Evolutionary conservation across 495 filamentous ascomycete species (phyloP).

Genomic region (Aspergillus egyptiacus): DNA sequence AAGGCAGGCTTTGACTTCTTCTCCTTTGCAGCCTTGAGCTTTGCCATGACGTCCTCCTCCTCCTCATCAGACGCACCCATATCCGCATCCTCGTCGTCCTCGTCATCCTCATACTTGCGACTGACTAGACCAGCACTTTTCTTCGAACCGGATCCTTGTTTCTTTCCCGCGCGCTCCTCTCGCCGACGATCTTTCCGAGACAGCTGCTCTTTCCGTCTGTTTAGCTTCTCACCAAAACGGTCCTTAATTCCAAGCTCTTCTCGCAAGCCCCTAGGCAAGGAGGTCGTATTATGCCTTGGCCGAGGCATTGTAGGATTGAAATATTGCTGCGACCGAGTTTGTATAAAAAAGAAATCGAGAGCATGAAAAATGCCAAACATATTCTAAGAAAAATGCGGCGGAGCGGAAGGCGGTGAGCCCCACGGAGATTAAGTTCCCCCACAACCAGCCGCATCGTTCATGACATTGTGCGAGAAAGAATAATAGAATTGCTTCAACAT

Average conservation of each 20-base stretch:
- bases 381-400: constrained; percentile 12
- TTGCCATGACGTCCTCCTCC: constrained; percentile 13
- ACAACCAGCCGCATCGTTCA: constrained; percentile 3
- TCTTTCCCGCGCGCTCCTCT: constrained; percentile 52
- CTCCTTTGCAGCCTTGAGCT: constrained; percentile 21
- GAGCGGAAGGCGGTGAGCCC: constrained; percentile 18
- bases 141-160: constrained; percentile 28
- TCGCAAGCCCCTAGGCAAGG: constrained; percentile 55
- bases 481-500: constrained; percentile 1
- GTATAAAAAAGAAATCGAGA: not conserved
- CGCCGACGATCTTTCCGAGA: constrained; percentile 58
- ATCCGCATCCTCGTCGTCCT: constrained; percentile 20
- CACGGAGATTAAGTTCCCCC: constrained; percentile 7
- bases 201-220: constrained; percentile 32
- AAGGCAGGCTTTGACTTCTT: constrained; percentile 30
- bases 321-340: too few species aligned
- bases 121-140: constrained; percentile 16
- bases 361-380: constrained; percentile 9
- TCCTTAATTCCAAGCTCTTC: constrained; percentile 52
- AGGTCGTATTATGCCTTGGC: constrained; percentile 51
- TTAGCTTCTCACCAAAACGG: constrained; percentile 35
- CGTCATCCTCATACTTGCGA: constrained; percentile 12
- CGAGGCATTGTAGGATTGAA: constrained; percentile 30
- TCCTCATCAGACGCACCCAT: constrained; percentile 22
- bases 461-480: not conserved